Percentiles rank a stretch among this genome's conserved stretches.
Evolutionary conservation across 805 yeast species (phyloP).

Genomic region (Myxozyma sirexii): DNA sequence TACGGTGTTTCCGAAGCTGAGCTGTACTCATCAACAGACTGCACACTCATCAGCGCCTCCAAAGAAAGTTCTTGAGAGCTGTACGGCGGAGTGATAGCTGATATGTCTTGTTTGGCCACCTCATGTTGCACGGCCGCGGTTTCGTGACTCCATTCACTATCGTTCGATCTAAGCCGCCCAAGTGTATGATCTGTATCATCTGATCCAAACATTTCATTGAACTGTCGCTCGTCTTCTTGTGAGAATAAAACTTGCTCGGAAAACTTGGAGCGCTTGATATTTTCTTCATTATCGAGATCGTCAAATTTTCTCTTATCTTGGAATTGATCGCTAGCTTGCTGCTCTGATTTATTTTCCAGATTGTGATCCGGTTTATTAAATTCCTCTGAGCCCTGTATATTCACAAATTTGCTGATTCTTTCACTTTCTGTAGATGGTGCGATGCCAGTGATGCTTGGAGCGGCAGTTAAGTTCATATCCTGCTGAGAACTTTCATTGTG

Average conservation of each 20-base stretch:
- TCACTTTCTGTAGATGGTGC: too few species aligned
- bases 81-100: slow-evolving; percentile 6
- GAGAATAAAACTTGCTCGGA: neutral
- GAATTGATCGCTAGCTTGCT: too few species aligned
- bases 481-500: neutral
- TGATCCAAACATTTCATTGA: neutral
- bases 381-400: too few species aligned
- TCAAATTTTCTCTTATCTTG: neutral
- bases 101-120: too few species aligned
- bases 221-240: neutral
- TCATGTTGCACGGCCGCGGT: too few species aligned
- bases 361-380: too few species aligned
- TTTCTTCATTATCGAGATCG: neutral
- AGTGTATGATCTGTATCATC: neutral
- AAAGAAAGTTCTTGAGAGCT: neutral
- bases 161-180: too few species aligned
- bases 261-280: neutral
- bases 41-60: neutral
- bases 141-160: too few species aligned
- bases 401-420: too few species aligned
- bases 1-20: neutral
- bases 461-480: neutral
- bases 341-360: too few species aligned
- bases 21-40: neutral
- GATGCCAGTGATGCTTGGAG: too few species aligned